Evolutionary conservation across 2,329 filamentous ascomycete genomes (phyloP), one percentile per base, ranked within the genome.

Genomic region (Aphanocladium album): DNA sequence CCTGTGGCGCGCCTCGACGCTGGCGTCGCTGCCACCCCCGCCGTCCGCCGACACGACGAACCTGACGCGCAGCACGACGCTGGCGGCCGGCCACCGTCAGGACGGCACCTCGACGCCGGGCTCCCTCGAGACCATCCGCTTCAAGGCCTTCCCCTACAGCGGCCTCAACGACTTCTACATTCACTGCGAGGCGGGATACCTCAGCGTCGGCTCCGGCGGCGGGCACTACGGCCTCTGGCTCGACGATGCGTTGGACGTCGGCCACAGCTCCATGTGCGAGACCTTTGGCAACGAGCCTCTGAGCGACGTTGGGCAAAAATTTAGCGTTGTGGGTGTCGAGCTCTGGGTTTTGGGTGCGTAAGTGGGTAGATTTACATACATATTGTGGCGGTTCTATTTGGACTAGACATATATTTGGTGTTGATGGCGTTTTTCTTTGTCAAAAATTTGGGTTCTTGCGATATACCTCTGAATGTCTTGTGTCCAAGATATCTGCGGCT

Each of bases 161-260:
- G 95, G 95, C 5, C 84, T 96, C 45, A 98, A 99, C 73, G 95
- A 98, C 74, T 99, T 96, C 72, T 91, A 93, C 79, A 95, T 98
- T 66, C 89, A 96, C 69, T 98, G 93, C 75, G 92, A 98, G 75
- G 80, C 85, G 3, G 84, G 87, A 25, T 98, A 90, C 72, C 75
- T 99, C 16, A 95, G 90, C 69, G 82, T 98, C 21, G 95, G 95
- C 12, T 93, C 91, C 60, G 91, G 82, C 47, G 92, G 96, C 67
- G 93, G 95, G 0, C 89, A 90, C 68, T 98, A 95, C 72, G 95
- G 95, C 2, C 79, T 99, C 6, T 98, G 95, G 95, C 81, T 99
- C 14, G 91, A 97, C 71, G 89, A 93, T 67, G 85, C 85, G 19
- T 84, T 98, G 50, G 90, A 93, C 64, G 84, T 88, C 61, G 95